These are phyloP conservation scores for Sporothrix phasma DNA, from an alignment of 2,329 filamentous ascomycete genomes.

Conservation along the genomic window DNA sequence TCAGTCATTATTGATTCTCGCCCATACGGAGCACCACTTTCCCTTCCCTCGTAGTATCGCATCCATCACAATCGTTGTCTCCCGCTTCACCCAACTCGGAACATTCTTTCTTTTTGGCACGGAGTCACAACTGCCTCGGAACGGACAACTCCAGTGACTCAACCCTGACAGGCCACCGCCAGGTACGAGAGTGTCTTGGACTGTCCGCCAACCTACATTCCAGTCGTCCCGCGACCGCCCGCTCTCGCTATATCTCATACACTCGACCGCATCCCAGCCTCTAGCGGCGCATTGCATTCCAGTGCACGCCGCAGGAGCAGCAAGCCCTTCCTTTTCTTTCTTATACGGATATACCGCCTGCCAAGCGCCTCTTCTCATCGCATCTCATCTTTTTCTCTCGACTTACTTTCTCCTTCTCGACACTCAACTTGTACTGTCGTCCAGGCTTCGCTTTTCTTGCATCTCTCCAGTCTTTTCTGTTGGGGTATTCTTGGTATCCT, in stretches of 20 bases:
- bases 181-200: slow-evolving; percentile 1
- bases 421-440: neutral
- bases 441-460: neutral
- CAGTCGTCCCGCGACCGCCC: neutral
- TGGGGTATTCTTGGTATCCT: neutral
- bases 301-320: neutral
- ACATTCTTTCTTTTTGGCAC: neutral
- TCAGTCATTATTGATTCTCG: neutral
- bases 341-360: neutral
- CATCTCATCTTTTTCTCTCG: neutral
- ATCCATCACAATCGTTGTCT: neutral
- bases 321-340: neutral
- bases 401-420: neutral
- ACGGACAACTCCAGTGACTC: neutral
- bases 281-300: slow-evolving; percentile 12
- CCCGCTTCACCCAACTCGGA: neutral
- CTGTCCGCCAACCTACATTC: neutral
- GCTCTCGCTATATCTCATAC: neutral
- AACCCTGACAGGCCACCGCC: neutral
- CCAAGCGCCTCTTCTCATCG: neutral
- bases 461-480: slow-evolving; percentile 7
- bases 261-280: neutral
- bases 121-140: neutral
- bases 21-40: neutral
- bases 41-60: neutral